Evolutionary conservation across 1,139 yeast genomes (phyloP), one percentile per base, ranked within the genome.

Genomic region (Magnusiomyces sp.): DNA sequence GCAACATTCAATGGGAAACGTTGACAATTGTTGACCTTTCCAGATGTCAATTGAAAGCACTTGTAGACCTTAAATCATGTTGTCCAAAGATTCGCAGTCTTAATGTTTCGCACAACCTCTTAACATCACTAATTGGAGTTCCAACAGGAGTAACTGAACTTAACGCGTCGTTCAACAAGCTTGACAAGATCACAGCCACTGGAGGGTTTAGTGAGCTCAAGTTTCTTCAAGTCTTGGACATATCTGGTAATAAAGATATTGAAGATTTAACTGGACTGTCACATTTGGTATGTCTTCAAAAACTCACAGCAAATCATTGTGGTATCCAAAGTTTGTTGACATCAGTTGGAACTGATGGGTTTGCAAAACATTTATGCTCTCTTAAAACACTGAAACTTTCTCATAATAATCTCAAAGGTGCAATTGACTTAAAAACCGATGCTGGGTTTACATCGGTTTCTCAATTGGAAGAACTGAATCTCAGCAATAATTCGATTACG

Each of bases 51-150:
- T 50, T 71, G 10, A 57, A 60, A 32, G 62, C 69, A 1, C 56
- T 71, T 14, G 58, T 62, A 17, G 58, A 65, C 19, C 59, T 72
- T 20, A 61, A 62, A 5, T 66, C 67, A 34, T 61, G 68, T 49
- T 60, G 72, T 45, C 75, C 75, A 9, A 55, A 56, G 9, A 54
- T 71, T 33, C 56, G 51, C 19, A 54, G 56, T 1, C 55, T 72
- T 7, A 60, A 67, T 44, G 59, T 66, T 4, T 56, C 62, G n/a
- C 55, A 59, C 31, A 71, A 72, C 49, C 53, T 55, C 10, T 55
- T 72, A 32, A 60, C 64, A 1, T 64, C 59, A 38, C 57, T 70
- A 43, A 65, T 67, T 14, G 74, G 74, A 1, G 53, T 68, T 3
- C 69, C 72, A 1, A 23, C 52, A 1, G 48, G 62, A 2, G 42